Evolutionary conservation across 2,329 filamentous ascomycete species (phyloP).

Genomic region (Teratosphaeriaceae sp.): DNA sequence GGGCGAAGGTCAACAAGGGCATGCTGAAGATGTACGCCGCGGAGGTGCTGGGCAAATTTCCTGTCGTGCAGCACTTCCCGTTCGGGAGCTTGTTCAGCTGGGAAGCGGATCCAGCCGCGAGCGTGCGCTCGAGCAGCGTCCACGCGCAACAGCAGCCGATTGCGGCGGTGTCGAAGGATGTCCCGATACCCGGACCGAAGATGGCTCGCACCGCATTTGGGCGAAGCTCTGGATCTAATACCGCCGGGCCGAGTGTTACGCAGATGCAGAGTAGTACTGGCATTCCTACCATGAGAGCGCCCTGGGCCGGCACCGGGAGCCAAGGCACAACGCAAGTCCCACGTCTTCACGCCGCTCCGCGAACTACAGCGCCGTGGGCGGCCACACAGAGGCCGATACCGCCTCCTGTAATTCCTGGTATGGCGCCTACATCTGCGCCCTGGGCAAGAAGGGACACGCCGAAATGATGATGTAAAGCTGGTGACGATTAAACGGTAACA

Average conservation of each 20-base stretch:
- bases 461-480: constrained; percentile 20
- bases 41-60: constrained; percentile 93
- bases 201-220: constrained; percentile 23
- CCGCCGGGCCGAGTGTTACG: constrained; percentile 10
- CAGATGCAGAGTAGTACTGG: constrained; percentile 21
- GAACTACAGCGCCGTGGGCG: constrained; percentile 20
- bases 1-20: constrained; percentile 94
- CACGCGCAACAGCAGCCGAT: constrained; percentile 27
- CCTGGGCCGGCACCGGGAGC: constrained; percentile 14
- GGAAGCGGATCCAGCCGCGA: constrained; percentile 39
- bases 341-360: background rate
- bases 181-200: constrained; percentile 8
- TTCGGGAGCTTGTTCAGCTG: constrained; percentile 46
- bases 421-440: background rate
- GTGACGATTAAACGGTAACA: too few species aligned
- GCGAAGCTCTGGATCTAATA: constrained; percentile 13
- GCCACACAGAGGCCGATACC: background rate
- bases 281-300: constrained; percentile 23
- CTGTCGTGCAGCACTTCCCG: constrained; percentile 88
- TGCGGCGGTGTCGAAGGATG: constrained; percentile 16
- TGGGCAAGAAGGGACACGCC: constrained; percentile 4
- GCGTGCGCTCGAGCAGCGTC: constrained; percentile 11
- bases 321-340: background rate
- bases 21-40: constrained; percentile 99
- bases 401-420: background rate